phyloP scores from a whole-genome alignment of 176 grass and related monocot genomes.

The Aegilops sharonensis region DNA sequence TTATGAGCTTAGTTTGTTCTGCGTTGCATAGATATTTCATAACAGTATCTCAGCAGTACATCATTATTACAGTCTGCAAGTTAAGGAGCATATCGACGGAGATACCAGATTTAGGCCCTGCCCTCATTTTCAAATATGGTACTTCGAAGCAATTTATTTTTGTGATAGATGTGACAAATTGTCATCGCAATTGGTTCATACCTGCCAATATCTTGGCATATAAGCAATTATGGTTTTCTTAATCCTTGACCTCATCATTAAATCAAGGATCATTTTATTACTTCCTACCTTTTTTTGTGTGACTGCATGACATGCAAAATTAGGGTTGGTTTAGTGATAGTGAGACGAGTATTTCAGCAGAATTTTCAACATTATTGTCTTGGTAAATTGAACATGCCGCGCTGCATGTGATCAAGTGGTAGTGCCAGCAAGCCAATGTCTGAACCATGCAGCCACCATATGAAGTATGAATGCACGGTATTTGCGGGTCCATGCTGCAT shows the following conservation, averaged over 20 bases:
- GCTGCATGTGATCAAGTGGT: not conserved
- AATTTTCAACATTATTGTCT: not conserved
- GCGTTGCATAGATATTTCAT: conserved; percentile 7
- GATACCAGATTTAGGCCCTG: not conserved
- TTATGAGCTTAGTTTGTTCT: not conserved
- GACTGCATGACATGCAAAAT: not conserved
- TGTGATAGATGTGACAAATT: not conserved
- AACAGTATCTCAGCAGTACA: not conserved
- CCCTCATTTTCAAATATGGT: not conserved
- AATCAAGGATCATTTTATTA: not conserved
- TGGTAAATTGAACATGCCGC: not conserved
- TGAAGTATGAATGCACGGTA: not conserved
- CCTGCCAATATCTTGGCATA: not conserved
- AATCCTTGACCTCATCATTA: not conserved
- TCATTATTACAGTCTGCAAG: not conserved
- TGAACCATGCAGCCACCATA: not conserved
- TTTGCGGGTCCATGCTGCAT: not conserved
- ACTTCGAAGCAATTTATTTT: not conserved
- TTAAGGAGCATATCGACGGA: not conserved
- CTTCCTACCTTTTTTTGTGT: not conserved
- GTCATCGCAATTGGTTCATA: not conserved
- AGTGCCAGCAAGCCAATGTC: not conserved
- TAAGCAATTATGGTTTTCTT: not conserved
- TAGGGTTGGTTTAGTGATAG: not conserved
- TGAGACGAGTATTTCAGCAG: not conserved